Evolutionary conservation across 169 alveolate genomes (phyloP).

Genomic region (Eimeria mitis): DNA sequence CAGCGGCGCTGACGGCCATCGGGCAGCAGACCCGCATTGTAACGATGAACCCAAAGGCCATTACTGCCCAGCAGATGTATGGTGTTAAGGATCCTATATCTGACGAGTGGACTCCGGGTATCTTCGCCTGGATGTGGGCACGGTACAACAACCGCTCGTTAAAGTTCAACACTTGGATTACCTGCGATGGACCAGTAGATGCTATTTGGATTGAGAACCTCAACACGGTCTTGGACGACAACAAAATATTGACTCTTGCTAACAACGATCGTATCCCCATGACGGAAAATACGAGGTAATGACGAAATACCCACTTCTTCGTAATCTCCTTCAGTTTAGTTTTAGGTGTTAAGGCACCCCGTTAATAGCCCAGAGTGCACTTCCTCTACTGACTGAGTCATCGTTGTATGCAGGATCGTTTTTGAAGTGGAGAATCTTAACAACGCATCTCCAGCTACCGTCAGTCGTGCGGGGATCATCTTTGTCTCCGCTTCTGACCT

Average conservation of each 20-base stretch:
- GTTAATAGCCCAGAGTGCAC: background rate
- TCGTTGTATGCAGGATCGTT: conserved; percentile 91
- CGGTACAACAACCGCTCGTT: conserved; percentile 94
- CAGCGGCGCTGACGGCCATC: conserved; percentile 92
- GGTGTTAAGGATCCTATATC: conserved; percentile 94
- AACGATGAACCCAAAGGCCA: conserved; percentile 98
- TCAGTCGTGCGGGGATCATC: conserved; percentile 97
- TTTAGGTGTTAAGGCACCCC: background rate
- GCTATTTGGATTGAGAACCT: conserved; percentile 98
- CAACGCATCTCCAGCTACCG: conserved; percentile 98
- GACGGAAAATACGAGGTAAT: conserved; percentile 93
- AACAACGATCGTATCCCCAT: conserved; percentile 97
- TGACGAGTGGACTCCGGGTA: conserved; percentile 98
- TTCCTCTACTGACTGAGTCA: background rate
- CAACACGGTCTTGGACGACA: conserved; percentile 98
- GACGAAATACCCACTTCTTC: background rate
- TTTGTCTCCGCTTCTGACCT: conserved; percentile 95
- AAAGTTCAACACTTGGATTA: conserved; percentile 96
- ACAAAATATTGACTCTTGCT: conserved; percentile 96
- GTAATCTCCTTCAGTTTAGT: background rate
- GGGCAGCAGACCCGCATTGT: conserved; percentile 92
- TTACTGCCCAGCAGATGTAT: conserved; percentile 95
- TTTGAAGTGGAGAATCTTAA: conserved; percentile 96
- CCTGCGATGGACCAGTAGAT: conserved; percentile 99
- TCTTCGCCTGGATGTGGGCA: conserved; percentile 97